Evolutionary conservation across 2,329 filamentous ascomycete species (phyloP).

Genomic region (Fusarium hainanense): DNA sequence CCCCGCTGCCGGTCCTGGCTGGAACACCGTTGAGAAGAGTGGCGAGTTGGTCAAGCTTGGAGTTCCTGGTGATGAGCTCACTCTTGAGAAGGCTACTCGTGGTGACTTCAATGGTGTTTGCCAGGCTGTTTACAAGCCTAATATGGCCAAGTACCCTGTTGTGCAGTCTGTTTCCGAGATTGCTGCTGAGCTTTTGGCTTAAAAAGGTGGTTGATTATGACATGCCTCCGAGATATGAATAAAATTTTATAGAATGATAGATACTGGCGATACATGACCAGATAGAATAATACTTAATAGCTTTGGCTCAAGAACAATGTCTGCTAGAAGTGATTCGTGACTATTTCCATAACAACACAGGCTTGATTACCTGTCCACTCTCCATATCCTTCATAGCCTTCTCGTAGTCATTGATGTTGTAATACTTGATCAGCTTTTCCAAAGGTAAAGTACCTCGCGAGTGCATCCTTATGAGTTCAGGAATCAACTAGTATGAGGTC

Average conservation of each 20-base stretch:
- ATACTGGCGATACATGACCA: background rate
- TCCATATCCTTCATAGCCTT: slow-evolving; percentile 8
- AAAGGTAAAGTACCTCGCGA: background rate
- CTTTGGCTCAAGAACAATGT: background rate
- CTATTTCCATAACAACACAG: background rate
- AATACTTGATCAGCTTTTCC: slow-evolving; percentile 1
- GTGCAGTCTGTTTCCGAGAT: slow-evolving; percentile 14
- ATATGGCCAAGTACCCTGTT: slow-evolving; percentile 27
- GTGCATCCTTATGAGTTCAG: slow-evolving; percentile 11
- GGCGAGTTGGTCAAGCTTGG: slow-evolving; percentile 38
- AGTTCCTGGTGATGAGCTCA: slow-evolving; percentile 38
- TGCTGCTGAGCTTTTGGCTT: slow-evolving; percentile 5
- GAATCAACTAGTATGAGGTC: slow-evolving; percentile 3
- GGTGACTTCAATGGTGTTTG: slow-evolving; percentile 35
- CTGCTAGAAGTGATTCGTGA: background rate
- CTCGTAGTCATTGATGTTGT: slow-evolving; percentile 3
- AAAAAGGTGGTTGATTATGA: slow-evolving; percentile 1
- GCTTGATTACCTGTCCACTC: background rate
- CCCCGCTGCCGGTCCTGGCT: slow-evolving; percentile 55
- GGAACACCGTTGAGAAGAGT: slow-evolving; percentile 47
- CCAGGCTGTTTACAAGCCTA: slow-evolving; percentile 31
- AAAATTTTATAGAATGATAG: slow-evolving; percentile 1
- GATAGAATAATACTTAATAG: background rate
- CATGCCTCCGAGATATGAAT: slow-evolving; percentile 21
- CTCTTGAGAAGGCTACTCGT: slow-evolving; percentile 6